Evolutionary conservation across 768 basidiomycete genomes (phyloP).

Genomic region (Postia placenta): DNA sequence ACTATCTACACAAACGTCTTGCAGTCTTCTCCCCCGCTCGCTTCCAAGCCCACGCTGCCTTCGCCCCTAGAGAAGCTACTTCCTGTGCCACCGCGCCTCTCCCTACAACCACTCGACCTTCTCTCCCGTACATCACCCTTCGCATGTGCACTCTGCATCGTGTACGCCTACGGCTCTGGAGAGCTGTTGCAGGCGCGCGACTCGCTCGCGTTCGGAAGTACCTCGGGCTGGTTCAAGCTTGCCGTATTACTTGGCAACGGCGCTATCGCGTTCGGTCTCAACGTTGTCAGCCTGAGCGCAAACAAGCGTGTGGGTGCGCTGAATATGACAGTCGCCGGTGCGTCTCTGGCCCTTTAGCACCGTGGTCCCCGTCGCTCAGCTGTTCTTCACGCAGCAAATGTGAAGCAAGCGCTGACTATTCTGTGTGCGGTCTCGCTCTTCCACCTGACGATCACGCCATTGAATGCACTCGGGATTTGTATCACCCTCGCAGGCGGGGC

Average conservation of each 20-base stretch:
- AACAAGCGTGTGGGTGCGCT: slow-evolving; percentile 87
- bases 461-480: slow-evolving; percentile 77
- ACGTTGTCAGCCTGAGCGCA: slow-evolving; percentile 93
- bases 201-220: not conserved
- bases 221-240: slow-evolving; percentile 18
- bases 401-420: slow-evolving; percentile 92
- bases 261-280: slow-evolving; percentile 83
- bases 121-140: slow-evolving; percentile 88
- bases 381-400: slow-evolving; percentile 69
- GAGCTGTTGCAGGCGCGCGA: slow-evolving; percentile 59
- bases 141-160: slow-evolving; percentile 81
- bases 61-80: slow-evolving; percentile 2
- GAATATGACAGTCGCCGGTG: slow-evolving; percentile 88
- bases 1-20: slow-evolving; percentile 87
- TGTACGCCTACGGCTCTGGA: slow-evolving; percentile 72
- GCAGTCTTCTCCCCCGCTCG: slow-evolving; percentile 33
- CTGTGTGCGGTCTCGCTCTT: slow-evolving; percentile 81
- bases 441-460: slow-evolving; percentile 68
- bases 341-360: slow-evolving; percentile 18
- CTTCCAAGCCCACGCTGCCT: not conserved
- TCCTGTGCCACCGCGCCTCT: slow-evolving; percentile 24
- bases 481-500: slow-evolving; percentile 85
- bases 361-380: not conserved
- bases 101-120: slow-evolving; percentile 76
- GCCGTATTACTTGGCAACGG: slow-evolving; percentile 72